Conservation (phyloP, 1,284 basidiomycete genomes). For the Coniferiporia sulphurascens region DNA sequence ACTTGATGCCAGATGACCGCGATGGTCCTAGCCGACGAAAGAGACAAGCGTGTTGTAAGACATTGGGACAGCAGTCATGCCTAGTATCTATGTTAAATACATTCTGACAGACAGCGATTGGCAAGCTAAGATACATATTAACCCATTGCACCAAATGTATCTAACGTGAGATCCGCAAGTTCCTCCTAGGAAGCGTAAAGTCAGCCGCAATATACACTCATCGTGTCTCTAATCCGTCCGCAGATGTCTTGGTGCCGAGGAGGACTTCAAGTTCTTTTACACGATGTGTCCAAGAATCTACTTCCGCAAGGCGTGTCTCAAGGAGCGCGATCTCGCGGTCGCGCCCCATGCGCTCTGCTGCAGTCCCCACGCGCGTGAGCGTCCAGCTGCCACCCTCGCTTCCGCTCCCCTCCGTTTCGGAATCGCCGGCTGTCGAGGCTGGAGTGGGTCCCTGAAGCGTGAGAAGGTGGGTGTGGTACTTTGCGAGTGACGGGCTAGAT, state of each 20-base stretch:
- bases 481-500: constrained; percentile 67
- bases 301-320: constrained; percentile 62
- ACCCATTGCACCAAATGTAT: too few relatives aligned
- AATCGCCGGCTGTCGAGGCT: not conserved
- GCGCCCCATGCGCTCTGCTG: constrained; percentile 67
- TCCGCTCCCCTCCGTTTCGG: constrained; percentile 29
- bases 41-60: too few relatives aligned
- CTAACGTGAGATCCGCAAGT: too few relatives aligned
- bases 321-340: constrained; percentile 66
- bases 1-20: too few relatives aligned
- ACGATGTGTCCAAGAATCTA: constrained; percentile 60
- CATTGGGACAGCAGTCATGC: too few relatives aligned
- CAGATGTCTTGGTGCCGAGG: constrained; percentile 28
- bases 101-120: too few relatives aligned
- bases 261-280: constrained; percentile 52
- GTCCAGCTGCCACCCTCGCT: constrained; percentile 67
- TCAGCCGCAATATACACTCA: not conserved
- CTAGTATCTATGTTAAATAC: too few relatives aligned
- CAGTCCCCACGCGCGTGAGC: constrained; percentile 64
- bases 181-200: not conserved
- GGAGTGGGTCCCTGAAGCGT: constrained; percentile 41
- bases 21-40: too few relatives aligned
- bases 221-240: not conserved
- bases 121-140: too few relatives aligned
- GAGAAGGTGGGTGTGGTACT: constrained; percentile 80